A percentile compares a stretch with the other conserved stretches of the same genome.
Conservation (phyloP, 352 stramenopile genomes). For the Phytophthora pini region DNA sequence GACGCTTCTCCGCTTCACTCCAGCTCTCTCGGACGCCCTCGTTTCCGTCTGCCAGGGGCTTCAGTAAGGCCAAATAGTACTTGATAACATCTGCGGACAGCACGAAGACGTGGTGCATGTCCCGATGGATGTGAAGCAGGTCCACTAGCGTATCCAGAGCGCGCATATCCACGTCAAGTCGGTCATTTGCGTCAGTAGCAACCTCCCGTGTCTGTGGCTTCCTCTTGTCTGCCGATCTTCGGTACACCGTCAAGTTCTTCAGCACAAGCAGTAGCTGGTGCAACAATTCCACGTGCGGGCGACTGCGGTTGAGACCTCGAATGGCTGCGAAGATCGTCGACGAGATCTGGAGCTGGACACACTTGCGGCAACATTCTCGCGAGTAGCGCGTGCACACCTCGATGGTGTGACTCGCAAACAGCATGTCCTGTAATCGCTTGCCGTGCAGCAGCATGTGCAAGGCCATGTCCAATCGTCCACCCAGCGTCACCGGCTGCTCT, state of each 20-base stretch:
- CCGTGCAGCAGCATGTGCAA: conserved; percentile 78
- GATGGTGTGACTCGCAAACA: conserved; percentile 92
- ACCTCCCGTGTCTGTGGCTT: conserved; percentile 16
- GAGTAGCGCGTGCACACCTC: conserved; percentile 94
- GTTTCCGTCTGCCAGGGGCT: conserved; percentile 29
- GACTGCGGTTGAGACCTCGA: conserved; percentile 93
- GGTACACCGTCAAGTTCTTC: conserved; percentile 89
- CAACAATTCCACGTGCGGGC: conserved; percentile 95
- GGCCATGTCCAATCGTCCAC: conserved; percentile 69
- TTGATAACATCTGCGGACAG: conserved; percentile 66
- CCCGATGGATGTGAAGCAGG: conserved; percentile 95
- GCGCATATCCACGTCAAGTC: conserved; percentile 57
- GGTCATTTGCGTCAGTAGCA: conserved; percentile 36
- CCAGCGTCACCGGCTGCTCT: conserved; percentile 60
- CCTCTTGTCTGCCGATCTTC: conserved; percentile 50
- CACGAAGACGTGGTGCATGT: conserved; percentile 87
- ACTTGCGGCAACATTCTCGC: conserved; percentile 89
- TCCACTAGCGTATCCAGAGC: conserved; percentile 92
- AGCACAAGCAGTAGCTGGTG: conserved; percentile 84
- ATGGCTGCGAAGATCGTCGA: conserved; percentile 93
- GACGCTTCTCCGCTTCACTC: conserved; percentile 60
- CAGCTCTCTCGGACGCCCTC: conserved; percentile 41
- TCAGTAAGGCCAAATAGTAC: conserved; percentile 59
- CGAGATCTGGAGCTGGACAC: conserved; percentile 85
- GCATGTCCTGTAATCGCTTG: conserved; percentile 92